phyloP scores from a whole-genome alignment of 2,329 filamentous ascomycete species.

The Talaromyces sp. region DNA sequence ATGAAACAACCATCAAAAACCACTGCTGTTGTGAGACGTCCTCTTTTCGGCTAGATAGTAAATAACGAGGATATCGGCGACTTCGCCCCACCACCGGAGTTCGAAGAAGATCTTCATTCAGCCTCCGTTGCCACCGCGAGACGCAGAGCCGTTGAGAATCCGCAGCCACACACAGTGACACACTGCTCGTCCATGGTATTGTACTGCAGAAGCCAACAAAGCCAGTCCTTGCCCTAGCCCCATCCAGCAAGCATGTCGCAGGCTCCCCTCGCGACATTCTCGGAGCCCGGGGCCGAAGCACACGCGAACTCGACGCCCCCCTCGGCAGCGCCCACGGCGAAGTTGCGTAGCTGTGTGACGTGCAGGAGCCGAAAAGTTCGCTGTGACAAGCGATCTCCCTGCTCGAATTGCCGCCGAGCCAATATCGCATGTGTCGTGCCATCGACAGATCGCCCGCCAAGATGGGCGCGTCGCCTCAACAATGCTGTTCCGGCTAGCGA shows the following conservation, averaged over 20 bases:
- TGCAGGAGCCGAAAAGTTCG: conserved; percentile 54
- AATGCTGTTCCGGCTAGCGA: conserved; percentile 23
- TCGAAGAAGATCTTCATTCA: background rate
- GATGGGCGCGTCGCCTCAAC: conserved; percentile 52
- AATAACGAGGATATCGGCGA: background rate
- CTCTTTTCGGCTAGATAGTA: background rate
- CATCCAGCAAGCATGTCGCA: background rate
- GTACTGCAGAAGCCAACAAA: background rate
- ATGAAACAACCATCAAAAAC: too few relatives aligned
- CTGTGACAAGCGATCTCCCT: conserved; percentile 54
- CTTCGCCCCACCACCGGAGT: background rate
- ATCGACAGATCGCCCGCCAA: conserved; percentile 45
- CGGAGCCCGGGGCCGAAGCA: background rate
- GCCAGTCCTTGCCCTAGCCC: background rate
- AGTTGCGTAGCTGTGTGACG: conserved; percentile 46
- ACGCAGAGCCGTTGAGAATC: background rate
- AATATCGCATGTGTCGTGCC: conserved; percentile 51
- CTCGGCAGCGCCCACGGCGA: conserved; percentile 16
- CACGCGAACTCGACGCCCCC: background rate
- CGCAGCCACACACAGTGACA: background rate
- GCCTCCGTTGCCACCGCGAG: background rate
- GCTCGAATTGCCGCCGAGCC: conserved; percentile 52
- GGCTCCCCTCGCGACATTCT: background rate
- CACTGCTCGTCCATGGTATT: background rate
- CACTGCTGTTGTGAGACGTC: background rate